Percentiles rank a stretch among this genome's conserved stretches.
Conservation (phyloP, 352 stramenopile species). For the Sclerospora graminicola region DNA sequence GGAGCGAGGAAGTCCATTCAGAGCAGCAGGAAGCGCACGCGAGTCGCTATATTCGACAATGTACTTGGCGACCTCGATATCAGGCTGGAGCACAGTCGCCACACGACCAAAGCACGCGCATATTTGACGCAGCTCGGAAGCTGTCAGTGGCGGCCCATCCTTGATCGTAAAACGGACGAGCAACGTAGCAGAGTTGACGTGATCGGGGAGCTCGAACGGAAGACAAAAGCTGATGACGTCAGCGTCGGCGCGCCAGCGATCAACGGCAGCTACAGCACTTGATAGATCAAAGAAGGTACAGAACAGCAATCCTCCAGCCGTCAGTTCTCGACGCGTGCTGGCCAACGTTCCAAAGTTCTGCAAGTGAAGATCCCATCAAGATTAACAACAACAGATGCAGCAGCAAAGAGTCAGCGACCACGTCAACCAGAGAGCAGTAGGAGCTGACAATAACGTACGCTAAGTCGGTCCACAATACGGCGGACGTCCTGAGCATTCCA, state of each 20-base stretch:
- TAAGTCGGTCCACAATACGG: conserved; percentile 37
- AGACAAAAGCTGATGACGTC: conserved; percentile 49
- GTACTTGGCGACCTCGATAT: conserved; percentile 32
- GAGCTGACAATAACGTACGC: conserved; percentile 22
- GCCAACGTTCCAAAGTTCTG: conserved; percentile 61
- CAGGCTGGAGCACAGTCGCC: conserved; percentile 54
- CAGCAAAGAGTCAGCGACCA: conserved; percentile 19
- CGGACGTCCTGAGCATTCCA: conserved; percentile 33
- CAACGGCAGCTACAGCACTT: conserved; percentile 45
- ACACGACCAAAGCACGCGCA: conserved; percentile 65
- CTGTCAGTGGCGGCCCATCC: conserved; percentile 13
- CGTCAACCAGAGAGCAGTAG: background rate
- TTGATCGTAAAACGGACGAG: conserved; percentile 26
- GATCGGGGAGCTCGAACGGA: conserved; percentile 55
- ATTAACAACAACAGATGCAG: conserved; percentile 1
- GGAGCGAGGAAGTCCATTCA: conserved; percentile 25
- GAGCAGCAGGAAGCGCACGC: conserved; percentile 30
- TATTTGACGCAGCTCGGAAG: conserved; percentile 46
- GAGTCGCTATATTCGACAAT: conserved; percentile 73
- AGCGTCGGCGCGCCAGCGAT: conserved; percentile 31
- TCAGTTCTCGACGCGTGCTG: conserved; percentile 35
- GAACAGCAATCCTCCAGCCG: conserved; percentile 46
- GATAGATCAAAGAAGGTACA: conserved; percentile 69
- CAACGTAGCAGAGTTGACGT: conserved; percentile 54
- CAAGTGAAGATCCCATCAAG: background rate